A percentile compares a stretch with the other conserved stretches of the same genome.
Conservation (phyloP, 2,329 filamentous ascomycete genomes). For the Trematosphaeria pertusa region DNA sequence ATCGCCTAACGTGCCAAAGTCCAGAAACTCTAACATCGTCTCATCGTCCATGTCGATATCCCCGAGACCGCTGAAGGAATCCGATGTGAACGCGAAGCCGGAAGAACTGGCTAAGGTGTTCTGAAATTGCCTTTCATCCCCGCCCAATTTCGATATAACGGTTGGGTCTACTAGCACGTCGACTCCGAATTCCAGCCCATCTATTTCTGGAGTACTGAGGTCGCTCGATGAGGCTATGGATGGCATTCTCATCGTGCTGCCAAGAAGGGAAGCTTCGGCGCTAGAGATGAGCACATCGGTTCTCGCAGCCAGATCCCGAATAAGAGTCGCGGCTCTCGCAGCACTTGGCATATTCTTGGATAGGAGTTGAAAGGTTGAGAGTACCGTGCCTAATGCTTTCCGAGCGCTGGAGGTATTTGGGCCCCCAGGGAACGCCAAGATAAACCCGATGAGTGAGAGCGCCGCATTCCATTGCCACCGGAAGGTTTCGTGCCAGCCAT, state of each 20-base stretch:
- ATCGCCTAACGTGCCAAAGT: conserved; percentile 1
- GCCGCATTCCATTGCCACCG: conserved; percentile 55
- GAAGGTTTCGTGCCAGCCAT: conserved; percentile 50
- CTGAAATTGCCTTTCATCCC: no score
- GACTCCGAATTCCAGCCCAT: background rate
- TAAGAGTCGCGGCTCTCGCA: conserved; percentile 41
- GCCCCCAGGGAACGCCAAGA: conserved; percentile 47
- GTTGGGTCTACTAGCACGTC: background rate
- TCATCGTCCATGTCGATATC: conserved; percentile 1
- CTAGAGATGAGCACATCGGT: conserved; percentile 31
- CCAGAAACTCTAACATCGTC: conserved; percentile 11
- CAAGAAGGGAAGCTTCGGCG: conserved; percentile 1
- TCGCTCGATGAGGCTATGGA: background rate
- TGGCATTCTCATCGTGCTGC: no score
- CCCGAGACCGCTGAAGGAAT: conserved; percentile 6
- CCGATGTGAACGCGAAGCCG: conserved; percentile 8
- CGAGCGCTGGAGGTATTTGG: conserved; percentile 36
- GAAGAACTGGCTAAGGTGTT: no score
- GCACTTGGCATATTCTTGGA: conserved; percentile 42
- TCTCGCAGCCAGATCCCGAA: conserved; percentile 38
- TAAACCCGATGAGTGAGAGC: conserved; percentile 51
- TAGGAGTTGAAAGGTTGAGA: conserved; percentile 48
- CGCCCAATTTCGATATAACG: no score
- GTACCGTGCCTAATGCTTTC: conserved; percentile 42
- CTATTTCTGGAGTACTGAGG: background rate